Evolutionary conservation across 73 alveolate species (phyloP).

Genomic region (Symbiodinium natans): DNA sequence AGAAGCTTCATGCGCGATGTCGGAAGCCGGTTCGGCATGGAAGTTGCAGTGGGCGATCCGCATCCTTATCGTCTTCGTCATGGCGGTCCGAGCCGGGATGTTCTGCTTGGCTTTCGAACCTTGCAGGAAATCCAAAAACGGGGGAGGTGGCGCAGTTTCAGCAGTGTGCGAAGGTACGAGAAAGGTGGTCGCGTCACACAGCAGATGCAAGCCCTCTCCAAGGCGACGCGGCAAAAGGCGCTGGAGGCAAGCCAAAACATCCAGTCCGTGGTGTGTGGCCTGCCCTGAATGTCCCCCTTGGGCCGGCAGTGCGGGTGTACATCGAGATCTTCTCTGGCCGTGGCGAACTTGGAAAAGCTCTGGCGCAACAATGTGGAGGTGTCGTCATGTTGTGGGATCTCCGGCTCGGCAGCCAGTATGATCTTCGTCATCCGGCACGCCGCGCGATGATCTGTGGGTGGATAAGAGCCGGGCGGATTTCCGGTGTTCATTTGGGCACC

Average conservation of each 20-base stretch:
- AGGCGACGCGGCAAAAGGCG: background rate
- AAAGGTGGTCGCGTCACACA: conserved; percentile 31
- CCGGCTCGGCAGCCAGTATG: background rate
- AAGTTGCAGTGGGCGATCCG: background rate
- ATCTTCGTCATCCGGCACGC: background rate
- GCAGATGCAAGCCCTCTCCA: background rate
- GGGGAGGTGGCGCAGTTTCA: conserved; percentile 23
- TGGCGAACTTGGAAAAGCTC: background rate
- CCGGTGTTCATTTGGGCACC: conserved; percentile 17
- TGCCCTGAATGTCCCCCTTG: background rate
- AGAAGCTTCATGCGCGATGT: background rate
- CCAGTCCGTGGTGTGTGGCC: background rate
- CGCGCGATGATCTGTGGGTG: background rate
- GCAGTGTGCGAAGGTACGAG: conserved; percentile 23
- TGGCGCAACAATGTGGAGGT: background rate
- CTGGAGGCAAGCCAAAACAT: background rate
- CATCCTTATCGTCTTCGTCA: conserved; percentile 34
- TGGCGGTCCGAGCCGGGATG: conserved; percentile 27
- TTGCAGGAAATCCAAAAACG: conserved; percentile 2
- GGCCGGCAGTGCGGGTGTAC: background rate
- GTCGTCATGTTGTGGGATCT: background rate
- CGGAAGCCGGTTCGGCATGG: background rate
- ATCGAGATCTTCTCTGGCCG: background rate
- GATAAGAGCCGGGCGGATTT: background rate
- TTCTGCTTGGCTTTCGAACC: background rate